Evolutionary conservation across 129 eudicot species (phyloP), one percentile per base, ranked within the genome.

Genomic region (Cynara cardunculus): DNA sequence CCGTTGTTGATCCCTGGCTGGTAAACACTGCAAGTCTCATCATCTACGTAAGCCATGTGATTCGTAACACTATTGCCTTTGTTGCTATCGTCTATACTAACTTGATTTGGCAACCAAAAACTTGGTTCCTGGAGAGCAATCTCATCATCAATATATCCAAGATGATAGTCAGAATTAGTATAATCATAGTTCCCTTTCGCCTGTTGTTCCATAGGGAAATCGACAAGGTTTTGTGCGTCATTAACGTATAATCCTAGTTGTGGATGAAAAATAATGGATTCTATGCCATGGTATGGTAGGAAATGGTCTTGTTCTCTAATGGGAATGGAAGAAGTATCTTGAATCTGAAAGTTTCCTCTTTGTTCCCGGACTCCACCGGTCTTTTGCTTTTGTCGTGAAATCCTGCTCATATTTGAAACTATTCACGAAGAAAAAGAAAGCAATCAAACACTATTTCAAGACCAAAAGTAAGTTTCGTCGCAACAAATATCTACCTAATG

Each of bases 401-500:
- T 37, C 11, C 10, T 37, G 44, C 6, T 37, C 44, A 9, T 6
- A 37, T 37, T 37, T 5, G 44, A 37, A 37, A 11, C 44, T 37
- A 37, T 37, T 37, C 44, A 37, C 44, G 7, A 5, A 37, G 44
- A 37, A 1, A 11, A 37, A 37, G 44, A 9, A 37, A 37, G 44
- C 44, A 37, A 37, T 37, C 44, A 37, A 37, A 37, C 11, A 37
- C 44, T 37, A 37, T 37, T 22, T 19, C 9, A 44, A 39, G 24
- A 39, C 24, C 7, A 4, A 4, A 41, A 73, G 16, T 22, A 10
- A 41, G 49, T 13, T 34, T 28, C 24, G 3, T n/a, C 4, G 24
- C 13, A 46, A 56, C 31, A 28, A 28, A 28, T 1, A 64, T 22
- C 66, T 81, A 81, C 80, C 79, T 37, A 56, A 27, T 26, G 79